Percentiles rank a stretch among this genome's conserved stretches.
phyloP scores from a whole-genome alignment of 108 stramenopile species.

The Skeletonema tropicum region DNA sequence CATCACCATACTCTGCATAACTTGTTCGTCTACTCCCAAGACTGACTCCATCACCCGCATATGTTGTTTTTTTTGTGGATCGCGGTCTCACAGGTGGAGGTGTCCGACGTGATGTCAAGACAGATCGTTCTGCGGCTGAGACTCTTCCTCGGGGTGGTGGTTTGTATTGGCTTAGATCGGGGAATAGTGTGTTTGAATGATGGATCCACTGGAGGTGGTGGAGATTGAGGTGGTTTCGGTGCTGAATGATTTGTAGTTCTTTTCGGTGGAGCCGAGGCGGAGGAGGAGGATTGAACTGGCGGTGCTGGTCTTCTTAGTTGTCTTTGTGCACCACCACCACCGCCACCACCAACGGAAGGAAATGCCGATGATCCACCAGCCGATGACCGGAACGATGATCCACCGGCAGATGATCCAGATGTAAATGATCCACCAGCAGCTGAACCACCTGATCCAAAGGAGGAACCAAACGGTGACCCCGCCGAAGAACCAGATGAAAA shows the following conservation, averaged over 20 bases:
- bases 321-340: no score
- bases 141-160: background rate
- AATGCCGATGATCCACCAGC: background rate
- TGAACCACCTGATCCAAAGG: background rate
- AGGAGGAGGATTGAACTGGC: background rate
- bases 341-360: background rate
- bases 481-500: background rate
- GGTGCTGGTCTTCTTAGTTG: background rate
- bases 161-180: slow-evolving; percentile 7
- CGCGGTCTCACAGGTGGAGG: background rate
- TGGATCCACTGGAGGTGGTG: background rate
- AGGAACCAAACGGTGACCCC: background rate
- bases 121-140: background rate
- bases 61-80: background rate
- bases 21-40: slow-evolving; percentile 1
- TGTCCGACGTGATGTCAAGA: background rate
- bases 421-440: background rate
- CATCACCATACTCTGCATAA: slow-evolving; percentile 1
- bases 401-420: background rate
- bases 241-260: background rate
- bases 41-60: background rate
- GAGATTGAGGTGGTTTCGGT: slow-evolving; percentile 1
- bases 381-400: background rate
- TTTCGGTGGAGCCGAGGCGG: background rate
- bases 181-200: background rate